Evolutionary conservation across 225 moss, liverwort and hornwort genomes (phyloP), one percentile per base, ranked within the genome.

Genomic region (Physcomitrium patens): DNA sequence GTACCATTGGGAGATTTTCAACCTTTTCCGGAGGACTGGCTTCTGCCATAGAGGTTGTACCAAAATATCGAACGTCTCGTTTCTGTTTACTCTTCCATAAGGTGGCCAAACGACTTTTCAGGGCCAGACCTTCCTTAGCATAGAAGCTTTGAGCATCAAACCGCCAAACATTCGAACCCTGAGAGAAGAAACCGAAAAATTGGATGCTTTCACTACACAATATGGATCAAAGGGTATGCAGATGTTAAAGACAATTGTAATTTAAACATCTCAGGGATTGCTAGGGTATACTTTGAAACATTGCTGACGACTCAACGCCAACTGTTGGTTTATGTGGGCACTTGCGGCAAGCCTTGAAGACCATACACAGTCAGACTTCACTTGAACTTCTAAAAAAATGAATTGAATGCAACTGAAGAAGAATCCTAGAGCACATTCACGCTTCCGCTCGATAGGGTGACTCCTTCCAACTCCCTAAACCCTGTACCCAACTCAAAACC

Each of bases 31-130:
- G 45, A 49, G 50, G 22, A 62, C 45, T 27, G 9, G 47, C 41
- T 17, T 68, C 70, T 20, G 83, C 83, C 80, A 83, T 81, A 10
- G 76, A 58, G 47, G 43, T 28, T 37, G 52, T 44, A 64, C 82
- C 74, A 3, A 80, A 69, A 52, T 60, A 65, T 49, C 76, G 72
- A 68, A 59, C 26, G 60, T 54, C 70, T 17, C 76, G 60, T 69
- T 79, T 85, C 52, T 77, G 73, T 68, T 71, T 85, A 45, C 62
- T 63, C 73, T 76, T 80, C 52, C 60, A 63, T 66, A 83, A 79
- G 24, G 73, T 14, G 3, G 73, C 58, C 69, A 83, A 52, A 63
- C 56, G 55, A 3, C n/a, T 24, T 18, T 67, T 76, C 41, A 80
- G 67, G 5, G 82, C 59, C 67, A 82, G 79, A 56, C 66, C 60